Conservation (phyloP, 176 grass and related monocot species). For the Secale cereale region DNA sequence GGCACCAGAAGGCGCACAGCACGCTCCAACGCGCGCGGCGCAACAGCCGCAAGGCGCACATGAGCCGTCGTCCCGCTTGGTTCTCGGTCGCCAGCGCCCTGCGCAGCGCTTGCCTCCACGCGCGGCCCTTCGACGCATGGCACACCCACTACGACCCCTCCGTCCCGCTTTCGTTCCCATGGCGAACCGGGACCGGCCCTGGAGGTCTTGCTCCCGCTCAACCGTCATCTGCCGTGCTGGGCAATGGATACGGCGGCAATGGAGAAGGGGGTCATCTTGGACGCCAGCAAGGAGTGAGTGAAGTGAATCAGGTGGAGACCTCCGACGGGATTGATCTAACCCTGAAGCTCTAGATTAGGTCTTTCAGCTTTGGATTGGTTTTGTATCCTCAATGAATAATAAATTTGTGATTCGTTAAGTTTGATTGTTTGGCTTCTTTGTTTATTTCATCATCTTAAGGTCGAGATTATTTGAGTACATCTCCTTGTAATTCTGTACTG, state of each 20-base stretch:
- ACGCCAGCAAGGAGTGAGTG: background rate
- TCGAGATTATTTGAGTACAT: too few relatives aligned
- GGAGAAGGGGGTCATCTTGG: background rate
- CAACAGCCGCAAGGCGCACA: background rate
- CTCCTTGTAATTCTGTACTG: too few relatives aligned
- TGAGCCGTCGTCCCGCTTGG: too few relatives aligned
- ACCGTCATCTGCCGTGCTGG: too few relatives aligned
- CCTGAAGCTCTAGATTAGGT: too few relatives aligned
- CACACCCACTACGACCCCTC: background rate
- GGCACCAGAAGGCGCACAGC: background rate
- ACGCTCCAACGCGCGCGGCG: too few relatives aligned
- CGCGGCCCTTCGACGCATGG: background rate
- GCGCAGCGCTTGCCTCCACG: background rate
- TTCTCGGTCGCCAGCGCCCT: background rate
- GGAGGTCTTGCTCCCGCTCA: background rate
- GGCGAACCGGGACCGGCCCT: background rate
- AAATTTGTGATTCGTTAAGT: too few relatives aligned
- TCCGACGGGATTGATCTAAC: background rate
- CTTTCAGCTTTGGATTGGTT: background rate
- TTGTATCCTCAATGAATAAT: too few relatives aligned
- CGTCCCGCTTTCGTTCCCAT: background rate
- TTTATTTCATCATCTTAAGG: too few relatives aligned
- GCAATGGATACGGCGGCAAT: background rate
- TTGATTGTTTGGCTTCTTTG: too few relatives aligned
- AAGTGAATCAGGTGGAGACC: background rate